Evolutionary conservation across 73 alveolate species (phyloP), one percentile per base, ranked within the genome.

Genomic region (Paramecium caudatum): DNA sequence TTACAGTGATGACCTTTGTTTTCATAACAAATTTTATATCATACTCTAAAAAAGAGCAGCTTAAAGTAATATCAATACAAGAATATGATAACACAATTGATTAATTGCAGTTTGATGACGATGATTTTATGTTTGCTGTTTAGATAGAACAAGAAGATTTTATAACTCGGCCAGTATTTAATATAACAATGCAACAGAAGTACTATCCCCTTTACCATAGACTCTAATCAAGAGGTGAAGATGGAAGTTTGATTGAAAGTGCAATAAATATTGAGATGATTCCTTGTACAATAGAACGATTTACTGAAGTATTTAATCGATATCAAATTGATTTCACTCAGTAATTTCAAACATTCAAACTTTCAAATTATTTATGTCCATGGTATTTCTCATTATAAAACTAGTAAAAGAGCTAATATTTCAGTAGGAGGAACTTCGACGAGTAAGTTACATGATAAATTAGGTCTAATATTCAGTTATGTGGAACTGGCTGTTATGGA

Each of bases 251-350:
- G 8, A 10, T 9, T 27, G 30, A 55, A 27, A 55, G 12, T 37
- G 30, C 13, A 10, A 6, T 10, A 5, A 4, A 16, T 23, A 4
- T 55, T 27, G 80, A 55, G 30, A 27, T 55, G 30, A 43, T 55
- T 55, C 80, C 80, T 27, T 55, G 80, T 55, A 55, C 80, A 21
- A 16, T 55, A 23, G 80, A 55, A 27, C 80, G 80, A 27, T 55
- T 55, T 23, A 9, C 23, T 55, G 23, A 55, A 55, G 30, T 55
- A 27, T 55, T 55, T 55, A 25, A 21, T 10, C 15, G 30, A 55
- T 27, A 55, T 23, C 16, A 55, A 27, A 43, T 55, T 10, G 30
- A 55, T 55, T 55, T 55, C 80, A 23, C 36, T 55, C 13, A 55
- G 30, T 55, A 55, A 55, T 55, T 55, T 55, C 30, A 55, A 55